phyloP scores from a whole-genome alignment of 2,329 filamentous ascomycete species.

The Blastomyces emzantsi region DNA sequence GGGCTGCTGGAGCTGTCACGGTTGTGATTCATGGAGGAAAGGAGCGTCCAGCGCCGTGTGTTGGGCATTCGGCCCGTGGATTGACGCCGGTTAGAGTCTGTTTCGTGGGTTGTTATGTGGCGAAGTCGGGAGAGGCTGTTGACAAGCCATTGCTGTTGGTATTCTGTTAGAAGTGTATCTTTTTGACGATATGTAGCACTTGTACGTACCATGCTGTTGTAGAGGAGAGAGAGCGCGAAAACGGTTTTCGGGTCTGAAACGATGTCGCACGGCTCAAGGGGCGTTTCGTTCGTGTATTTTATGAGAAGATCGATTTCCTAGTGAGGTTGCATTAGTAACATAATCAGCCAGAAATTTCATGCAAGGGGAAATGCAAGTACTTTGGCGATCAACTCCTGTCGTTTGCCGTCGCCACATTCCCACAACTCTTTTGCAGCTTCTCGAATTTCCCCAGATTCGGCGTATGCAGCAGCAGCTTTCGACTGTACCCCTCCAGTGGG shows the following conservation, averaged over 20 bases:
- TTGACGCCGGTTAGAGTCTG: constrained; percentile 47
- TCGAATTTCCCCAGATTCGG: constrained; percentile 62
- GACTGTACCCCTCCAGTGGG: constrained; percentile 52
- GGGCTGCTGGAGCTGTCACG: constrained; percentile 44
- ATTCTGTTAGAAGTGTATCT: constrained; percentile 13
- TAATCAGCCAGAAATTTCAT: neutral
- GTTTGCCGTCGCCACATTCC: constrained; percentile 43
- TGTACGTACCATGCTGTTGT: constrained; percentile 69
- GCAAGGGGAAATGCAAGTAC: constrained; percentile 24
- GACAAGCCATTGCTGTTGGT: constrained; percentile 67
- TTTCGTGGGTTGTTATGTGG: constrained; percentile 72
- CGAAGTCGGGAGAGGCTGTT: constrained; percentile 73
- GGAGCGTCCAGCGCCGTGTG: constrained; percentile 72
- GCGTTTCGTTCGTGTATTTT: constrained; percentile 46
- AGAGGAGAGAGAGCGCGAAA: constrained; percentile 73
- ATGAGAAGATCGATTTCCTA: constrained; percentile 48
- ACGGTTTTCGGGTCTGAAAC: constrained; percentile 85
- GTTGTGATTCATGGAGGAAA: constrained; percentile 52
- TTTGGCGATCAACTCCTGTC: constrained; percentile 51
- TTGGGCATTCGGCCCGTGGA: constrained; percentile 39
- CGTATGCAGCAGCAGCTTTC: constrained; percentile 60
- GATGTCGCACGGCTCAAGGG: constrained; percentile 67
- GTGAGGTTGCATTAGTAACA: constrained; percentile 17
- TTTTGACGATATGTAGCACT: neutral
- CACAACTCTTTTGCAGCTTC: constrained; percentile 61